phyloP scores from a whole-genome alignment of 768 basidiomycete genomes.

The Tricholomella constricta region DNA sequence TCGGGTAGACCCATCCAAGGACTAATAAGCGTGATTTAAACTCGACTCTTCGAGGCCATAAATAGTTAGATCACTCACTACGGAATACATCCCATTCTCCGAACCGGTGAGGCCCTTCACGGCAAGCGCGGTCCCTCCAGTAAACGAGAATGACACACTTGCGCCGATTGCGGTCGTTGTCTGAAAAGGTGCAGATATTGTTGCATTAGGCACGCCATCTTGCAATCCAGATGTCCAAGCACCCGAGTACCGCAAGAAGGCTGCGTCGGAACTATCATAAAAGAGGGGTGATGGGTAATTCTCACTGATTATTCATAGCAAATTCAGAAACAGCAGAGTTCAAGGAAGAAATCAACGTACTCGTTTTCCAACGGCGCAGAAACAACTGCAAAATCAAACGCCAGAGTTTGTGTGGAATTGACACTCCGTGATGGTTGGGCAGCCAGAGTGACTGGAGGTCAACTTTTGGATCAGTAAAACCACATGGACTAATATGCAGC shows the following conservation, averaged over 20 bases:
- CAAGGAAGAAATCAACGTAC: constrained; percentile 5
- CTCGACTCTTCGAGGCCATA: background rate
- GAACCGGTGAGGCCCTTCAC: constrained; percentile 15
- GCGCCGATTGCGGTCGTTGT: constrained; percentile 15
- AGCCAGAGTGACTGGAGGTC: constrained; percentile 16
- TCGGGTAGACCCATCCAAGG: constrained; percentile 15
- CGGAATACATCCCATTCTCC: constrained; percentile 18
- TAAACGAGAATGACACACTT: constrained; percentile 18
- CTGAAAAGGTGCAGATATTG: constrained; percentile 15
- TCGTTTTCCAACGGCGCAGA: constrained; percentile 12
- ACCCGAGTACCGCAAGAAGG: constrained; percentile 13
- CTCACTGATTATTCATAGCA: constrained; percentile 9
- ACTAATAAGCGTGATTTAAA: constrained; percentile 3
- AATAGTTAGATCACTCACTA: constrained; percentile 10
- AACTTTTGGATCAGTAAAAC: background rate
- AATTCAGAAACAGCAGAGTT: background rate
- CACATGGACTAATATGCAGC: background rate
- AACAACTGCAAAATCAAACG: constrained; percentile 12
- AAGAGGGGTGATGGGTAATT: constrained; percentile 17
- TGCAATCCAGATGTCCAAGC: constrained; percentile 10
- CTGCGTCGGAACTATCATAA: constrained; percentile 15
- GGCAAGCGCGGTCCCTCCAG: constrained; percentile 16
- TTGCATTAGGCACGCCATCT: constrained; percentile 19
- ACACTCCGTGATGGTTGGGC: constrained; percentile 7
- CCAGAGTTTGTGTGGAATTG: constrained; percentile 10